Evolutionary conservation across 2,329 filamentous ascomycete genomes (phyloP), one percentile per base, ranked within the genome.

Genomic region (Aschersonia sp.): DNA sequence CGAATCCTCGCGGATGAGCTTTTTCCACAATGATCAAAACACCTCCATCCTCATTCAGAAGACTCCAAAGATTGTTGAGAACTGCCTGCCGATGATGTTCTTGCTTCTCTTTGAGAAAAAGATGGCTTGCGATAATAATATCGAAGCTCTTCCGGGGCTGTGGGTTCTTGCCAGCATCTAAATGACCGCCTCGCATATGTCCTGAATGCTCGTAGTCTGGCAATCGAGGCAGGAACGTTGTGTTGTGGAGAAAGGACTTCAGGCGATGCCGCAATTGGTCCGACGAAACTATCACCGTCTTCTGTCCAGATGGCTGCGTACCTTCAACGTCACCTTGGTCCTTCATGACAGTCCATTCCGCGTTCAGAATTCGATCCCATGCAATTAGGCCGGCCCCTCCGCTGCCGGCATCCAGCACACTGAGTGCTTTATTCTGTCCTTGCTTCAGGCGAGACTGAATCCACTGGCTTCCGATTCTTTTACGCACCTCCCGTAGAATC

Each of bases 1-100:
- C 92, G 55, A 98, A 98, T 0, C 92, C 92, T 42, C 87, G 79
- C 10, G 88, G 86, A 10, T 94, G 78, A 0, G 88, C 92, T 63
- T 96, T 97, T 62, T 98, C 92, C 29, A 96, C 68, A 4, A 97
- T 66, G 45, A 97, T 78, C 5, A 98, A 72, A 11, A 98, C 76
- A 37, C 92, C 92, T 1, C 90, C 90, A 14, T 89, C 75, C 1
- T 85, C 85, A 46, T 85, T 86, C 4, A 96, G 71, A 46, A 96
- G 72, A 11, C 79, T 81, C 92, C 92, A 98, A 1, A 97, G 75
- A 51, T 94, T 95, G 58, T 94, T 81, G 22, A 96, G 70, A 46
- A 92, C 73, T 35, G 83, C 76, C 58, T 85, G 89, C 43, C 89
- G 83, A 57, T 84, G 70, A 57, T 82, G 86, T 9, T 84, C 82